phyloP scores from a whole-genome alignment of 768 basidiomycete species.

The Neoboletus brunneissimus region DNA sequence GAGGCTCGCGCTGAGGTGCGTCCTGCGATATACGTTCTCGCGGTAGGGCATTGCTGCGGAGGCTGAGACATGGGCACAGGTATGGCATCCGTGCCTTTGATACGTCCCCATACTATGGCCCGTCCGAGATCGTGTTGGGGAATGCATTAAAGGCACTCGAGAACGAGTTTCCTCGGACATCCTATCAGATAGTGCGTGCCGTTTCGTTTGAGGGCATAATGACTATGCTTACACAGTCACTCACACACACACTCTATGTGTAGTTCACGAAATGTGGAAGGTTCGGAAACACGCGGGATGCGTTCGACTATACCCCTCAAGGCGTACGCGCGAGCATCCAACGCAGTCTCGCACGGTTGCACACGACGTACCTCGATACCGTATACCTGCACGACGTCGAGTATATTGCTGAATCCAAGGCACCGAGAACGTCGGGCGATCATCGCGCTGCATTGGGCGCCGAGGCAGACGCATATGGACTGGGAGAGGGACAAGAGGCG shows the following conservation, averaged over 20 bases:
- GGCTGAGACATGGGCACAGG: slow-evolving; percentile 35
- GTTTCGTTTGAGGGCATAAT: not conserved
- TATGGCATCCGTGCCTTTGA: slow-evolving; percentile 83
- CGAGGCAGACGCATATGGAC: slow-evolving; percentile 62
- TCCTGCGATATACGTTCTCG: not conserved
- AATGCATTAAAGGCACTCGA: slow-evolving; percentile 56
- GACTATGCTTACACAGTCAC: not conserved
- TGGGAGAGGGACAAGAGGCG: slow-evolving; percentile 54
- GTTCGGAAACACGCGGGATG: slow-evolving; percentile 48
- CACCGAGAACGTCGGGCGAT: slow-evolving; percentile 51
- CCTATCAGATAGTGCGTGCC: slow-evolving; percentile 63
- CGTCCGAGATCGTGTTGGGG: slow-evolving; percentile 76
- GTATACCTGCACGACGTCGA: slow-evolving; percentile 88
- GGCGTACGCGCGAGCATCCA: slow-evolving; percentile 65
- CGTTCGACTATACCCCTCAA: slow-evolving; percentile 72
- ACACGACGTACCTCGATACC: slow-evolving; percentile 74
- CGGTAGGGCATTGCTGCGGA: not conserved
- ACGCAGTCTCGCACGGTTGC: slow-evolving; percentile 64
- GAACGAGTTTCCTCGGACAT: slow-evolving; percentile 70
- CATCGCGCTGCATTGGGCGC: slow-evolving; percentile 52
- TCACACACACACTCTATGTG: not conserved
- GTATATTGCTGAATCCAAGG: slow-evolving; percentile 57
- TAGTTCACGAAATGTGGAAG: slow-evolving; percentile 89
- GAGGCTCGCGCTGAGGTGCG: slow-evolving; percentile 72
- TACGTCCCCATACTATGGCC: slow-evolving; percentile 78